Conservation (phyloP, 2,329 filamentous ascomycete genomes). For the Zarea fungicola region DNA sequence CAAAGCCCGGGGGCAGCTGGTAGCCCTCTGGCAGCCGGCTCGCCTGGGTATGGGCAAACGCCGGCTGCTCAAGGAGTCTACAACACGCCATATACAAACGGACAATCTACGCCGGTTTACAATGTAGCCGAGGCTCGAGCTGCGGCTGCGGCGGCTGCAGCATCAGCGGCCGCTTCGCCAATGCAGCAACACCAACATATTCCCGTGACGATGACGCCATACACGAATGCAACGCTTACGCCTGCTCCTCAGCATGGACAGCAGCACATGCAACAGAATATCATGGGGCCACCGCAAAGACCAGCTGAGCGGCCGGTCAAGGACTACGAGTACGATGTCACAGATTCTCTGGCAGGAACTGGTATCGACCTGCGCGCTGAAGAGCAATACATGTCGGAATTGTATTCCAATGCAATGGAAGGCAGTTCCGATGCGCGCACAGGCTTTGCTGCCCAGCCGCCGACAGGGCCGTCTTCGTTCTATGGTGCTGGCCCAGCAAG, state of each 20-base stretch:
- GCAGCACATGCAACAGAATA: constrained; percentile 13
- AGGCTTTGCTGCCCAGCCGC: constrained; percentile 46
- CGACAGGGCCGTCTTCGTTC: constrained; percentile 52
- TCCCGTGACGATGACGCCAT: constrained; percentile 21
- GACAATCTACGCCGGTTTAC: constrained; percentile 30
- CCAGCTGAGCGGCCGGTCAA: constrained; percentile 59
- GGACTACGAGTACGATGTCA: constrained; percentile 64
- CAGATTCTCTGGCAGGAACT: constrained; percentile 77
- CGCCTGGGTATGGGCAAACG: constrained; percentile 32
- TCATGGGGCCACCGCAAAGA: constrained; percentile 57
- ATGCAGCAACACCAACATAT: constrained; percentile 29
- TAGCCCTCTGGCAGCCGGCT: constrained; percentile 33
- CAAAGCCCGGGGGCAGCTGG: constrained; percentile 40
- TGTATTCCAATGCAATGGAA: constrained; percentile 50
- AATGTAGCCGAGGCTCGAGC: constrained; percentile 31
- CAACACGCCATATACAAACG: constrained; percentile 34
- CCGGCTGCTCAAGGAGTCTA: constrained; percentile 27
- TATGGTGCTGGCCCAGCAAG: constrained; percentile 63
- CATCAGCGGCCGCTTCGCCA: constrained; percentile 28
- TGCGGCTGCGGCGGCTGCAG: constrained; percentile 22
- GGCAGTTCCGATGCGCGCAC: constrained; percentile 42
- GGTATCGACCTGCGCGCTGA: constrained; percentile 85
- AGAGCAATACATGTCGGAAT: constrained; percentile 71
- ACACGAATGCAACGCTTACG: constrained; percentile 25
- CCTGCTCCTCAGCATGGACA: constrained; percentile 21